Evolutionary conservation across 2,329 filamentous ascomycete genomes (phyloP), one percentile per base, ranked within the genome.

Genomic region (Coniella lustricola): DNA sequence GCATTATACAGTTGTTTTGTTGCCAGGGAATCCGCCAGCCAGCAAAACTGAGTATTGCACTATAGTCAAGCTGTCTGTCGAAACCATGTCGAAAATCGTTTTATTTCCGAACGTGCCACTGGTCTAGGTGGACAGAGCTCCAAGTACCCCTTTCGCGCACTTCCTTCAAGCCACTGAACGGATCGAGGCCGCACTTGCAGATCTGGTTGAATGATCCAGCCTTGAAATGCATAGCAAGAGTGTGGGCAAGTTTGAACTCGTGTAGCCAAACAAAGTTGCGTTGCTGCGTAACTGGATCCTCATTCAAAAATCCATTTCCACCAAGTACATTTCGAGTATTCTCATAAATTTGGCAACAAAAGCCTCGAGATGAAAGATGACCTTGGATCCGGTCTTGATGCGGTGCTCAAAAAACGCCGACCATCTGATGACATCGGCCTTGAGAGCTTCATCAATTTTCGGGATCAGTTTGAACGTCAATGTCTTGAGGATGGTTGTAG

Each of bases 311-410:
- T 90, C 87, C 83, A 93, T 90, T 55, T 84, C 87, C 87, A 95
- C 91, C 49, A 84, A 67, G 62, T 82, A 94, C 82, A 90, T 91
- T 72, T 98, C 93, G 55, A 91, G 79, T 57, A 97, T 81, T 58
- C 91, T 81, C 91, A 98, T 97, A 65, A 97, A 95, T 71, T 96
- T 97, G 50, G 91, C 91, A 50, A 98, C 93, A 67, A 98, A 98
- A 3, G 93, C 93, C 68, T 98, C 94, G 3, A 98, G 73, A 62
- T 98, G 94, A 68, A 98, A 98, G 54, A 98, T 97, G 50, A 95
- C 87, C 75, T 98, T 98, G 51, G 79, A 90, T 44, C 93, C 93
- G 58, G 85, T 85, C 64, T 87, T 87, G 68, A 97, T 87, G 53
- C 93, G 80, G 66, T 98, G 93, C 67, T 98, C 94, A 66, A 95